Conservation (phyloP, 345 rosid species). For the Acer campestre region DNA sequence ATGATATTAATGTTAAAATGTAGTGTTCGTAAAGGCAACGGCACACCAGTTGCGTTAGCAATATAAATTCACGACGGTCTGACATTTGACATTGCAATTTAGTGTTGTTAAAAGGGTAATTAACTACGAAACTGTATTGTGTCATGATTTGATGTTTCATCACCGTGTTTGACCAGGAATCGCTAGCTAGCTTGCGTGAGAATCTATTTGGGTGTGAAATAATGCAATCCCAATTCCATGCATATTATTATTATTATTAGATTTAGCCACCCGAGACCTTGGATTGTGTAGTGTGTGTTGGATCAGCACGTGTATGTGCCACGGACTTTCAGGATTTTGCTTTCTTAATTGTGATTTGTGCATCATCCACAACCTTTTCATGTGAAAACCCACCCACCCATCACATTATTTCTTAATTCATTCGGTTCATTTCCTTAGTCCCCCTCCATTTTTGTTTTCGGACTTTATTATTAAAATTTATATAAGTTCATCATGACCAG, state of each 20-base stretch:
- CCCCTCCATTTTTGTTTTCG: too few relatives aligned
- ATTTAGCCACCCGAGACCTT: conserved; percentile 34
- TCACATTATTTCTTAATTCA: not conserved
- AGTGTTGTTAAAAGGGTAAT: not conserved
- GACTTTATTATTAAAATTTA: too few relatives aligned
- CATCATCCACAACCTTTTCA: not conserved
- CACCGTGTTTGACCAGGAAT: conserved; percentile 65
- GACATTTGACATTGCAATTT: not conserved
- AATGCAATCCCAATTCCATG: conserved; percentile 10
- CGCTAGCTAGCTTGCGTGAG: conserved; percentile 41
- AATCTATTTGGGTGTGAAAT: conserved; percentile 33
- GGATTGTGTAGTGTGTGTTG: conserved; percentile 34
- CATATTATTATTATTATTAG: not conserved
- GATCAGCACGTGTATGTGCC: conserved; percentile 43
- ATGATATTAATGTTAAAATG: conserved; percentile 10
- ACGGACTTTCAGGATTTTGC: conserved; percentile 41
- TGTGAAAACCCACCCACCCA: not conserved
- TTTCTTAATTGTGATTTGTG: not conserved
- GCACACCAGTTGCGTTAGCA: conserved; percentile 28
- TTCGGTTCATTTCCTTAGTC: too few relatives aligned
- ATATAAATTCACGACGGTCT: not conserved
- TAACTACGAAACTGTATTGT: conserved; percentile 3
- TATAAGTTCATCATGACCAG: too few relatives aligned
- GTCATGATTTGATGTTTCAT: conserved; percentile 11
- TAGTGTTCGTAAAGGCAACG: conserved; percentile 68